These are phyloP conservation scores for Chlamydomonas sphaeroides DNA, from an alignment of 139 green algal genomes.

Conservation along the genomic window DNA sequence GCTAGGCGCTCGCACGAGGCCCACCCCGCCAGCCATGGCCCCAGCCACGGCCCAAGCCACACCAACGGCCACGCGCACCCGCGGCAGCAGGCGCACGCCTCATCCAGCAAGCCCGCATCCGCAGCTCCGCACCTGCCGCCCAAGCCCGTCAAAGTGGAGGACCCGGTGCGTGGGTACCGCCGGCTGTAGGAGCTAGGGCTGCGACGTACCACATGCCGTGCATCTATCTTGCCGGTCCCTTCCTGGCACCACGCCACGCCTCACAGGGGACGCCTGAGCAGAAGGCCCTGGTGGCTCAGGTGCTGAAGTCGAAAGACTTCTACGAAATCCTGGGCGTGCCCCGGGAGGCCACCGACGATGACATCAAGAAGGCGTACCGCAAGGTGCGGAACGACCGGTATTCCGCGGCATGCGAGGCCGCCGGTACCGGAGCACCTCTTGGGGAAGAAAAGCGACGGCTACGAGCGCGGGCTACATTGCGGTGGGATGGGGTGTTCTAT, in stretches of 20 bases:
- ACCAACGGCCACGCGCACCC: too few species aligned
- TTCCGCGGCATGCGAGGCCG: too few species aligned
- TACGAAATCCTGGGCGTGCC: constrained; percentile 66
- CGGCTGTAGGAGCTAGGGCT: too few species aligned
- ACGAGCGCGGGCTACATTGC: too few species aligned
- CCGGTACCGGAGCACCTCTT: too few species aligned
- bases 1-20: too few species aligned
- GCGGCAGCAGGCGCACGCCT: not conserved
- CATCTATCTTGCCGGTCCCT: not conserved
- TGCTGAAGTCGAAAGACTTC: constrained; percentile 56
- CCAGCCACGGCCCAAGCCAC: not conserved
- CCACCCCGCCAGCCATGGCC: not conserved
- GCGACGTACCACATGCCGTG: too few species aligned
- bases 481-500: too few species aligned
- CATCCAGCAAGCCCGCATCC: not conserved
- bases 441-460: too few species aligned
- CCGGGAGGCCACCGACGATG: constrained; percentile 57
- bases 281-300: constrained; percentile 52
- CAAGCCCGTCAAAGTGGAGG: not conserved
- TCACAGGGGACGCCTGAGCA: constrained; percentile 62
- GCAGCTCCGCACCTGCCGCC: not conserved
- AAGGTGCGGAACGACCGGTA: too few species aligned
- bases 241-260: too few species aligned
- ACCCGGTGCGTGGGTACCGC: not conserved
- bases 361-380: constrained; percentile 75